Evolutionary conservation across 106 monocot genomes (phyloP).

Genomic region (Amphibolis antarctica): DNA sequence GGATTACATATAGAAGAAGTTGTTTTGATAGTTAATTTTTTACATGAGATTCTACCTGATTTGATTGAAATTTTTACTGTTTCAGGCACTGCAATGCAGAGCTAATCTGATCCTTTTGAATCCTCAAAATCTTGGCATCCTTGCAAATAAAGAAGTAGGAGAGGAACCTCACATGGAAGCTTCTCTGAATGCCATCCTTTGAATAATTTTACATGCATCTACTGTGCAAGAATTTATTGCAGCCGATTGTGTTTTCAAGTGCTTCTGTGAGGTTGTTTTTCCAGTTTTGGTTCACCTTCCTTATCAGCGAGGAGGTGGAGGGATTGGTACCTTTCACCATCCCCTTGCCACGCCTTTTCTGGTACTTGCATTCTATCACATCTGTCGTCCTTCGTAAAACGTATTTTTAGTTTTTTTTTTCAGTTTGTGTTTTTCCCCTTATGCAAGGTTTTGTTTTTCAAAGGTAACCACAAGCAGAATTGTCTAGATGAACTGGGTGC

Average conservation of each 20-base stretch:
- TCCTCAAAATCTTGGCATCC: conserved; percentile 50
- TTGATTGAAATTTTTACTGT: neutral
- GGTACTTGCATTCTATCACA: conserved; percentile 15
- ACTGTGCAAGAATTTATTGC: conserved; percentile 69
- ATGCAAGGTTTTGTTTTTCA: conserved; percentile 4
- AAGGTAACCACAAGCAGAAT: conserved; percentile 48
- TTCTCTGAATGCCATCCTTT: conserved; percentile 76
- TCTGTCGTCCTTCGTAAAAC: conserved; percentile 21
- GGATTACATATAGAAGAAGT: too few relatives aligned
- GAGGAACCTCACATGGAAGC: conserved; percentile 83
- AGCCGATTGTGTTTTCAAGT: conserved; percentile 80
- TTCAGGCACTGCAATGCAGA: conserved; percentile 80
- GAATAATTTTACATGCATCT: conserved; percentile 57
- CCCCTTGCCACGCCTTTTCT: conserved; percentile 42
- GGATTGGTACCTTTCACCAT: conserved; percentile 45
- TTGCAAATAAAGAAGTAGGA: conserved; percentile 70
- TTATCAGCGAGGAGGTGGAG: conserved; percentile 43
- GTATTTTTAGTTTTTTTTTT: neutral
- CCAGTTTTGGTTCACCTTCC: conserved; percentile 2
- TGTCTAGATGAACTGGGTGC: conserved; percentile 36
- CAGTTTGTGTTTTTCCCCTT: neutral
- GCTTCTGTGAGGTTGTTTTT: conserved; percentile 88
- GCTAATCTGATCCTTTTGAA: conserved; percentile 76
- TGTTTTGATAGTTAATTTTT: too few relatives aligned
- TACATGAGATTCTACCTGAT: neutral